phyloP scores from a whole-genome alignment of 2,329 filamentous ascomycete genomes.

The Fusarium avenaceum region DNA sequence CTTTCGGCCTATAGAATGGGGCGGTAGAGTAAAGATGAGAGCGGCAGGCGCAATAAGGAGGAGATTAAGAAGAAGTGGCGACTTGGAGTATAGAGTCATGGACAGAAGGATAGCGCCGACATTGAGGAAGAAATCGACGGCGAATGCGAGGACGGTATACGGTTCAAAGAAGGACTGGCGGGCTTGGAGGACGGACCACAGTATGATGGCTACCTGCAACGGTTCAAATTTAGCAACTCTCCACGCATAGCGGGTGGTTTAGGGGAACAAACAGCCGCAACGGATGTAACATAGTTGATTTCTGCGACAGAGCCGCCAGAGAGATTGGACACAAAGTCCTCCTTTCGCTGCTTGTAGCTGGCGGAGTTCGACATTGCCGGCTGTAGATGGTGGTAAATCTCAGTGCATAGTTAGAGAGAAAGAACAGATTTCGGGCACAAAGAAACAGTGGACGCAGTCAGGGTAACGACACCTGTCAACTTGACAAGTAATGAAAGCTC shows the following conservation, averaged over 20 bases:
- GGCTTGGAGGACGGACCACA: slow-evolving; percentile 91
- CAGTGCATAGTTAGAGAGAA: slow-evolving; percentile 30
- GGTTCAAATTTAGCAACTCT: slow-evolving; percentile 33
- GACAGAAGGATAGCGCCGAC: slow-evolving; percentile 85
- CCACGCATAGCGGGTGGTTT: not conserved
- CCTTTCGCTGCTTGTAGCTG: slow-evolving; percentile 91
- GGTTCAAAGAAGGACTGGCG: slow-evolving; percentile 86
- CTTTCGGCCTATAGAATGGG: slow-evolving; percentile 52
- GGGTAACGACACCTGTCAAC: slow-evolving; percentile 44
- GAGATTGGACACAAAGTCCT: slow-evolving; percentile 94
- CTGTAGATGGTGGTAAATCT: slow-evolving; percentile 12
- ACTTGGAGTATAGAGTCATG: slow-evolving; percentile 84
- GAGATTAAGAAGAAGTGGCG: slow-evolving; percentile 79
- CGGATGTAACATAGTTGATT: slow-evolving; percentile 86
- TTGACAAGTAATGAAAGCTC: slow-evolving; percentile 34
- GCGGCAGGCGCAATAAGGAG: slow-evolving; percentile 80
- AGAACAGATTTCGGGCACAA: slow-evolving; percentile 4
- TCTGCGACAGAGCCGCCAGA: slow-evolving; percentile 86
- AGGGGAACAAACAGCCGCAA: slow-evolving; percentile 77
- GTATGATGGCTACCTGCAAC: slow-evolving; percentile 78
- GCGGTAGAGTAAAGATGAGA: slow-evolving; percentile 69
- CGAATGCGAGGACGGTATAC: slow-evolving; percentile 75
- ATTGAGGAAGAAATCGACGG: slow-evolving; percentile 90
- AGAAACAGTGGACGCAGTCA: slow-evolving; percentile 9
- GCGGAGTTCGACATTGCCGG: slow-evolving; percentile 56